A percentile compares a stretch with the other conserved stretches of the same genome.
Conservation (phyloP, 257 asterid genomes). For the Solanum etuberosum region DNA sequence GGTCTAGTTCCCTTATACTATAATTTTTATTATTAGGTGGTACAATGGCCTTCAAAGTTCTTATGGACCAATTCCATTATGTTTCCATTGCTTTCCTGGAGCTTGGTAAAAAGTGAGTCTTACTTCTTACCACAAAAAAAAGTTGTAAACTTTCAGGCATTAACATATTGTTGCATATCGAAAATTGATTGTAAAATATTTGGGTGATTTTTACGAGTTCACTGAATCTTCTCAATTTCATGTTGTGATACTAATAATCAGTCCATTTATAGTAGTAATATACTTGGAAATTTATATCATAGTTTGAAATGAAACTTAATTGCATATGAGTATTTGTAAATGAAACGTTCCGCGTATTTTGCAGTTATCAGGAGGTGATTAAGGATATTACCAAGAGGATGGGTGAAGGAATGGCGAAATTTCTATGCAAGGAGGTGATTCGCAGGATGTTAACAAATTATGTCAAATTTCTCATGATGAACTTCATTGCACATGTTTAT, state of each 20-base stretch:
- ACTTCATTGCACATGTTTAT: background rate
- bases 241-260: too few species aligned
- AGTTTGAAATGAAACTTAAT: background rate
- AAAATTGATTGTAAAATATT: background rate
- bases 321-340: background rate
- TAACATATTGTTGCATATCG: background rate
- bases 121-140: background rate
- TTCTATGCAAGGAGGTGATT: conserved; percentile 66
- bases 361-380: conserved; percentile 84
- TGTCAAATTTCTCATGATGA: background rate
- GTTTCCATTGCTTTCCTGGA: conserved; percentile 74
- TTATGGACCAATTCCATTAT: conserved; percentile 82
- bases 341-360: background rate
- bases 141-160: background rate
- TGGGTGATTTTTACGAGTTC: background rate
- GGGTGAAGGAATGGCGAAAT: conserved; percentile 99
- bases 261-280: background rate
- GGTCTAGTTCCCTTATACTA: background rate
- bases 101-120: conserved; percentile 50
- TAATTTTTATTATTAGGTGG: conserved; percentile 35
- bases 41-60: conserved; percentile 65
- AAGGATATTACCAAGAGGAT: conserved; percentile 92
- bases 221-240: background rate
- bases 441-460: background rate
- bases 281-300: background rate